A percentile compares a stretch with the other conserved stretches of the same genome.
phyloP scores from a whole-genome alignment of 306 rosid species.

The Cercis canadensis region DNA sequence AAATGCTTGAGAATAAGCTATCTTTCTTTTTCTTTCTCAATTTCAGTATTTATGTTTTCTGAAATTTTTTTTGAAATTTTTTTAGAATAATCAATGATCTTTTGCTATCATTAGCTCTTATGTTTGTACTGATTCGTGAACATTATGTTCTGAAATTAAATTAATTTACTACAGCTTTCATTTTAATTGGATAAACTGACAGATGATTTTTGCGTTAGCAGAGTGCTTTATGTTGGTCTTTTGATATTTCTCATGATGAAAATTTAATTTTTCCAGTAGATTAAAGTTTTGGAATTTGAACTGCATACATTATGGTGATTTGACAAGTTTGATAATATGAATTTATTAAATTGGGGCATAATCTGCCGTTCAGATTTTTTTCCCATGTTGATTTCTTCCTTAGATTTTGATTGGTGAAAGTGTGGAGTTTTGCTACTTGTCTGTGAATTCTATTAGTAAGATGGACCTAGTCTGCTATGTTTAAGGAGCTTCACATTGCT shows the following conservation, averaged over 20 bases:
- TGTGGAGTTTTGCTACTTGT: background rate
- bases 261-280: too few species aligned
- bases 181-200: constrained; percentile 17
- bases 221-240: background rate
- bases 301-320: constrained; percentile 21
- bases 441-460: background rate
- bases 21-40: constrained; percentile 3
- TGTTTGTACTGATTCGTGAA: too few species aligned
- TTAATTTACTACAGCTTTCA: background rate
- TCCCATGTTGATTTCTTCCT: too few species aligned
- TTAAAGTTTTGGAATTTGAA: too few species aligned
- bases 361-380: background rate
- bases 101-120: constrained; percentile 7
- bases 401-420: too few species aligned
- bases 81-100: background rate
- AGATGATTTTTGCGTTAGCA: constrained; percentile 7
- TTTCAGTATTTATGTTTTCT: constrained; percentile 13
- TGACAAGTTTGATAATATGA: constrained; percentile 3
- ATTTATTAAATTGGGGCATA: background rate
- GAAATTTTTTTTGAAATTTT: constrained; percentile 17
- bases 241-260: constrained; percentile 18
- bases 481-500: too few species aligned
- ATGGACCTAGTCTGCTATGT: background rate
- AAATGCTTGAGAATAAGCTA: constrained; percentile 27
- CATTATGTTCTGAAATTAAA: background rate